A percentile compares a stretch with the other conserved stretches of the same genome.
phyloP scores from a whole-genome alignment of 345 rosid species.

The Syzygium oleosum region DNA sequence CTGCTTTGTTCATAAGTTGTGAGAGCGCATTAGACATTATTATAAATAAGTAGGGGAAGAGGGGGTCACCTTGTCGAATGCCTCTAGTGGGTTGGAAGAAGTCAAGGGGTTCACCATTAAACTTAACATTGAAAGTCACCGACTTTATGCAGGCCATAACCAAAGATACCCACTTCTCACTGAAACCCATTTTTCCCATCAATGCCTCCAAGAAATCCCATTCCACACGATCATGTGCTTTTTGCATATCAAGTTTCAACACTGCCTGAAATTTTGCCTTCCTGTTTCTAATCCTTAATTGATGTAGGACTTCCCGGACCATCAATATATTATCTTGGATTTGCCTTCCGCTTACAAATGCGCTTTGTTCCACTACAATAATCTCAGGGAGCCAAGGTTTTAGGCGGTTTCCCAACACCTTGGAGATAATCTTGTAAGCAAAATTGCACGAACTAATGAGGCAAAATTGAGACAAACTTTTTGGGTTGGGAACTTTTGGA shows the following conservation, averaged over 20 bases:
- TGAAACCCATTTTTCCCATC: not conserved
- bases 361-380: no score
- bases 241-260: no score
- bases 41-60: not conserved
- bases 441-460: not conserved
- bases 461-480: not conserved
- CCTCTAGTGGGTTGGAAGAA: no score
- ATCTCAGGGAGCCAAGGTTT: no score
- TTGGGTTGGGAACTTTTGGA: not conserved
- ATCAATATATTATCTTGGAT: no score
- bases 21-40: not conserved
- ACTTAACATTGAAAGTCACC: not conserved
- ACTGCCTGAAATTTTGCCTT: no score
- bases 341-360: no score
- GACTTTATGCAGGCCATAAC: no score
- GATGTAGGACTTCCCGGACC: no score
- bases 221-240: no score
- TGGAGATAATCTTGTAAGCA: not conserved
- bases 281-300: rapidly evolving
- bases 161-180: rapidly evolving
- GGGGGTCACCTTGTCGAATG: no score
- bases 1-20: not conserved
- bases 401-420: not conserved
- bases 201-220: rapidly evolving
- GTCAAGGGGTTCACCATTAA: rapidly evolving